Base-by-base conservation (phyloP, 192 early-diverging fungal species). In the Coemansia erecta region DNA sequence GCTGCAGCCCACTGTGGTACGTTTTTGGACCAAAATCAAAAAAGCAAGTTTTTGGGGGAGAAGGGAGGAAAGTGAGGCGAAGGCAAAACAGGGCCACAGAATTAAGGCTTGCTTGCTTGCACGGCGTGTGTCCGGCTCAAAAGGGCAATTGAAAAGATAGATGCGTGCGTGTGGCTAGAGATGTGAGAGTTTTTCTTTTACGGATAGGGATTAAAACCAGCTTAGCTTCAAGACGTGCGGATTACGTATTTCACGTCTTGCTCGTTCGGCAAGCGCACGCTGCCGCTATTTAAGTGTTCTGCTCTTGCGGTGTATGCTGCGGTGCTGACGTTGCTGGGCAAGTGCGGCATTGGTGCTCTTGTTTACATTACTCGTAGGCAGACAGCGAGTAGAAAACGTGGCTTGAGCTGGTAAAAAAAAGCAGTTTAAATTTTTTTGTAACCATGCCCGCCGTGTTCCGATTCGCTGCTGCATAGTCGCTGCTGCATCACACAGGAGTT, bases 331-430 rank as follows among this genome's bases (percentile, higher is more conserved):
- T 37, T 37, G 35, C 5, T 7, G 1, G 8, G 35, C 35, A 45
- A n/a, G 17, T 17, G 17, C 6, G 6, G 43, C 1, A 45, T 4
- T 18, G n/a, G 19, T 18, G 0, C 8, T 18, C n/a, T 21, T 53
- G n/a, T 19, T n/a, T 40, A 45, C 53, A 35, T 39, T 41, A 7
- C 48, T 31, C 48, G 35, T 24, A 42, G 26, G 39, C 24, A 11
- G 40, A 15, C 14, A 53, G 26, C 52, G 42, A 68, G 40, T 47
- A 68, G 58, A 26, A 68, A 60, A 61, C 65, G 65, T 68, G 65
- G 65, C 65, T 67, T 61, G 58, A 61, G 31, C 44, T 40, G 64
- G 50, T 49, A 26, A 56, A 17, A 22, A 47, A 42, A 18, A 14
- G 24, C 24, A 31, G 15, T 47, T 43, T 22, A 13, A 19, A 23